Evolutionary conservation across 1,139 yeast species (phyloP).

Genomic region (Kodamaea derodonti): DNA sequence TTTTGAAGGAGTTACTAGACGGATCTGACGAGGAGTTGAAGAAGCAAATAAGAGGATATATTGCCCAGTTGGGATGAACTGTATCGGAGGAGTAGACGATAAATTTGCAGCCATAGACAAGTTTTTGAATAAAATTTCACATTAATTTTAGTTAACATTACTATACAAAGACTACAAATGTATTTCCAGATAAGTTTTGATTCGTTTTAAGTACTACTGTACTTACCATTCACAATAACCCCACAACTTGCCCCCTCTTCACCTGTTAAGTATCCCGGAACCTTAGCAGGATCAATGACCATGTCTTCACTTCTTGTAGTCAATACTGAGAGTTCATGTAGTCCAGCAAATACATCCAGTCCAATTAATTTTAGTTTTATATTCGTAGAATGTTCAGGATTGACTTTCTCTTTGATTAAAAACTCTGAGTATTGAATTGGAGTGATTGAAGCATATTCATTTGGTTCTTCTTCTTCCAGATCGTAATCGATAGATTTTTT

Average conservation of each 20-base stretch:
- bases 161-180: too few species aligned
- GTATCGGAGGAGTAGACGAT: background rate
- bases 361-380: constrained; percentile 59
- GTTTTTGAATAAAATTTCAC: too few species aligned
- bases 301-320: constrained; percentile 29
- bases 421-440: constrained; percentile 55
- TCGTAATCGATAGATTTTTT: constrained; percentile 10
- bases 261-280: constrained; percentile 82
- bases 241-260: constrained; percentile 60
- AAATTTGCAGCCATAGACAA: too few species aligned
- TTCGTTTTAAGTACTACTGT: too few species aligned
- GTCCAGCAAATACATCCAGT: constrained; percentile 74
- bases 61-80: constrained; percentile 28
- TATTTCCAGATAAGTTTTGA: too few species aligned
- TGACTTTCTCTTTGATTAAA: constrained; percentile 26
- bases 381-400: constrained; percentile 14
- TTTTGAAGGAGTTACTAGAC: constrained; percentile 33
- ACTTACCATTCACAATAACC: constrained; percentile 37
- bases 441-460: constrained; percentile 45
- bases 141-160: too few species aligned
- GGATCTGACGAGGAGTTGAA: constrained; percentile 19
- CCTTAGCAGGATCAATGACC: constrained; percentile 45
- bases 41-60: constrained; percentile 22
- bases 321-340: constrained; percentile 62
- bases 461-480: constrained; percentile 19